A percentile compares a stretch with the other conserved stretches of the same genome.
phyloP scores from a whole-genome alignment of 2,329 filamentous ascomycete species.

The Calonectria pauciramosa region DNA sequence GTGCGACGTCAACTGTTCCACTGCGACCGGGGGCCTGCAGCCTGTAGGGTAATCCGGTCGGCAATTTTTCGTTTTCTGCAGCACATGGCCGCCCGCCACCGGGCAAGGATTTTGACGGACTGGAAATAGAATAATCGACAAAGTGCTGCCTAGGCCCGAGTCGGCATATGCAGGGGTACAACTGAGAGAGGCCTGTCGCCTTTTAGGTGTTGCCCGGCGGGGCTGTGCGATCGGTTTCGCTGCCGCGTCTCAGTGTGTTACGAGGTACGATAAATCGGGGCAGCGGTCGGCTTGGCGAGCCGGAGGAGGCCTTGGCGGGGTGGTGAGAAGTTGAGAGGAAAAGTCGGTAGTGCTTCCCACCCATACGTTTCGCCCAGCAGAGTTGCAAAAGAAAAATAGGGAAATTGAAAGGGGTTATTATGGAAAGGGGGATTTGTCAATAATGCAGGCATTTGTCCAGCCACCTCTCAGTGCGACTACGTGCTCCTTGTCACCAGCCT shows the following conservation, averaged over 20 bases:
- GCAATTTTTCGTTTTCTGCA: neutral
- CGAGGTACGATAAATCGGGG: conserved; percentile 10
- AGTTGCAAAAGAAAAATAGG: neutral
- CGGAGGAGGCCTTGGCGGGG: neutral
- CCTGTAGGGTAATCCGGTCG: conserved; percentile 16
- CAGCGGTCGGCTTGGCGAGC: neutral
- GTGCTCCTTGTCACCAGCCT: conserved; percentile 16
- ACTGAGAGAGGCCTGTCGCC: conserved; percentile 13
- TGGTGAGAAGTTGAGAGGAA: neutral
- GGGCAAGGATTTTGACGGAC: neutral
- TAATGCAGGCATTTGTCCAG: conserved; percentile 12
- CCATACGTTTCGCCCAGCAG: neutral
- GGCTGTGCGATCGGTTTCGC: conserved; percentile 13
- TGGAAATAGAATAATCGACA: conserved; percentile 6
- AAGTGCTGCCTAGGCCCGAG: neutral
- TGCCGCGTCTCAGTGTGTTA: neutral
- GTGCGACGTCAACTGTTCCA: conserved; percentile 14
- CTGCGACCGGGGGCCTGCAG: neutral
- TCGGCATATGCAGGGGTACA: neutral
- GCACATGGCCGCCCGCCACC: neutral
- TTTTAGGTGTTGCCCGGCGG: conserved; percentile 2
- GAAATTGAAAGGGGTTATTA: conserved; percentile 4
- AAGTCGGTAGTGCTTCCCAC: neutral
- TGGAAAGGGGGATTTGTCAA: conserved; percentile 3
- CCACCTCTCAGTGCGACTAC: conserved; percentile 11